These are phyloP conservation scores for Hyaloperonospora brassicae DNA, from an alignment of 352 stramenopile species.

Conservation along the genomic window DNA sequence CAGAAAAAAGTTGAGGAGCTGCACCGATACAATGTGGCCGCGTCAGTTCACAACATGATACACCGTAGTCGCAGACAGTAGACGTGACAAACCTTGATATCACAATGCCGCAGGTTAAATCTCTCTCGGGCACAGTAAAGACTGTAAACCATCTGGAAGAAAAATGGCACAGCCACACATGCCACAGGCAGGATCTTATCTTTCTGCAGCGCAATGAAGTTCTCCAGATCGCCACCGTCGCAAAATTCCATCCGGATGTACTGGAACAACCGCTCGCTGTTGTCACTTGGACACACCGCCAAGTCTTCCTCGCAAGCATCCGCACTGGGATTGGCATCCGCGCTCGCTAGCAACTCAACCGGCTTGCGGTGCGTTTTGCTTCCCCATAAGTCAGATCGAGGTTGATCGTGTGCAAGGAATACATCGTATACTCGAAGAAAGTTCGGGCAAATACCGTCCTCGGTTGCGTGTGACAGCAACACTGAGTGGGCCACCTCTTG, in stretches of 20 bases:
- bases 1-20: slow-evolving; percentile 97
- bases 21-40: not conserved
- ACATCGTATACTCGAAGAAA: slow-evolving; percentile 90
- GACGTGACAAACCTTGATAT: slow-evolving; percentile 87
- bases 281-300: slow-evolving; percentile 1
- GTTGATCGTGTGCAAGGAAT: slow-evolving; percentile 79
- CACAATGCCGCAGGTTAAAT: slow-evolving; percentile 94
- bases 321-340: slow-evolving; percentile 9
- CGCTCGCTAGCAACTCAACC: slow-evolving; percentile 40
- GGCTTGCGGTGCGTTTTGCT: slow-evolving; percentile 55
- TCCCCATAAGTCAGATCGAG: slow-evolving; percentile 47
- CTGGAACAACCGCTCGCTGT: slow-evolving; percentile 65
- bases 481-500: slow-evolving; percentile 93
- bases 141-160: slow-evolving; percentile 97
- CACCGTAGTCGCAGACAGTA: slow-evolving; percentile 1
- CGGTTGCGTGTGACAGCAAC: slow-evolving; percentile 85
- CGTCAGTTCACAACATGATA: slow-evolving; percentile 1
- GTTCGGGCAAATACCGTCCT: slow-evolving; percentile 87
- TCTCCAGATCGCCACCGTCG: slow-evolving; percentile 92
- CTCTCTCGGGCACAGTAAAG: slow-evolving; percentile 88
- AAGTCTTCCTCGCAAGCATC: slow-evolving; percentile 2
- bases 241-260: slow-evolving; percentile 99
- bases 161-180: slow-evolving; percentile 65
- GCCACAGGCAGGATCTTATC: slow-evolving; percentile 49
- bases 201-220: slow-evolving; percentile 87